Base-by-base conservation (phyloP, 441 rosid species). In the Corymbia citriodora region DNA sequence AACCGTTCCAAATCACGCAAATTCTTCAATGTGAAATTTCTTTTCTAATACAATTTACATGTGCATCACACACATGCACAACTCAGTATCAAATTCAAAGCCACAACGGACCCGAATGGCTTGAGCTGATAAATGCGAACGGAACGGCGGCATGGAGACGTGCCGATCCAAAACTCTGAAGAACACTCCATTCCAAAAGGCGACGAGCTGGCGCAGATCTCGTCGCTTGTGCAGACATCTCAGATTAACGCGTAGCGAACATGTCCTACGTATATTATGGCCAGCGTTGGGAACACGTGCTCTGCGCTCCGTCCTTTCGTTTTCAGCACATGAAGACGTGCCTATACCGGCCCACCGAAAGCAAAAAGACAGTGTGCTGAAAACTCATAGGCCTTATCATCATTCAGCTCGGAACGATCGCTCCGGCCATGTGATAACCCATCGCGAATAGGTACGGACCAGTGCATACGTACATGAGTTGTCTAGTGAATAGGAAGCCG, bases 361-460 rank as follows among this genome's bases (percentile, higher is more conserved):
- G 65, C 11, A 10, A 10, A 59, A 17, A 68, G 45, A 7, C 9
- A 8, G 5, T 3, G 85, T 11, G 85, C 52, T 40, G 52, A 74
- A 23, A 74, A 7, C 52, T 27, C n/a, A 52, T 45, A 3, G 52
- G 10, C 10, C 52, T 40, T 74, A 74, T 74, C 52, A 23, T 23
- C 85, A 1, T 0, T 59, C 65, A 0, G 23, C 13, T 2, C 3
- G 0, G 10, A 40, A 12, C 52, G 52, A 40, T 40, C 10, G 52
- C 29, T 74, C 0, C 13, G 50, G 10, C 85, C 52, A 3, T 40
- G 85, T 40, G 85, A 74, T 21, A 74, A 40, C 52, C 15, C n/a
- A 1, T 11, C 52, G 10, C 3, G 52, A 40, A 21, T 25, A 45
- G 8, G 85, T 11, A 40, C 52, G 50, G 85, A 21, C 83, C 7